These are phyloP conservation scores for Elsinoe ampelina DNA, from an alignment of 2,329 filamentous ascomycete species.

Conservation along the genomic window DNA sequence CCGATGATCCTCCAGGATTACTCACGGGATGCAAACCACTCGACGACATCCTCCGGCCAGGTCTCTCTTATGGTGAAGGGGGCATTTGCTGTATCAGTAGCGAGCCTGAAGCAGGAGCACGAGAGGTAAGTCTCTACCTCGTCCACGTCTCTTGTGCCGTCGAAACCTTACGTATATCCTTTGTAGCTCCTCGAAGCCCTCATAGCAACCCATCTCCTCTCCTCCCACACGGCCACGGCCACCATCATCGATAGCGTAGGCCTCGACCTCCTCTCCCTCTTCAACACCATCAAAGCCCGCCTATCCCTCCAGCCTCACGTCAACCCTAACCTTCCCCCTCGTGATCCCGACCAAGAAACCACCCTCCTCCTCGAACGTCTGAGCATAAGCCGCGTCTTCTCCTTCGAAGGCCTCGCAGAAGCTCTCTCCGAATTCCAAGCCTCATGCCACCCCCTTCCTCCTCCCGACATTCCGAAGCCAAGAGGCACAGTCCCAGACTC, in stretches of 20 bases:
- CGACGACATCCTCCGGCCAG: slow-evolving; percentile 31
- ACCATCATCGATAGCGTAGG: slow-evolving; percentile 40
- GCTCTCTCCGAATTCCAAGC: slow-evolving; percentile 36
- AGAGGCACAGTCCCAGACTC: slow-evolving; percentile 27
- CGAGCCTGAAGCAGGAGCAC: slow-evolving; percentile 20
- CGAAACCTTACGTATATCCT: background rate
- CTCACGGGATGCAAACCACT: slow-evolving; percentile 24
- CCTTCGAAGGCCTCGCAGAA: slow-evolving; percentile 40
- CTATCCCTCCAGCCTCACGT: background rate
- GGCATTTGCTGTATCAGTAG: slow-evolving; percentile 30
- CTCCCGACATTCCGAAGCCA: background rate
- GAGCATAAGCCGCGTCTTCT: slow-evolving; percentile 43
- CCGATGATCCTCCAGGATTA: slow-evolving; percentile 14
- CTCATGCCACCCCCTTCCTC: background rate
- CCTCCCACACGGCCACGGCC: slow-evolving; percentile 22
- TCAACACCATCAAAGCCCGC: slow-evolving; percentile 18
- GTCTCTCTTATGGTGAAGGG: slow-evolving; percentile 28
- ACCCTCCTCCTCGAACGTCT: slow-evolving; percentile 34
- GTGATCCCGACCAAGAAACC: slow-evolving; percentile 9
- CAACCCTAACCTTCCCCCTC: slow-evolving; percentile 12
- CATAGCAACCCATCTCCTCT: slow-evolving; percentile 32
- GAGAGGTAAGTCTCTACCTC: slow-evolving; percentile 15
- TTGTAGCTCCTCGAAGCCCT: slow-evolving; percentile 28
- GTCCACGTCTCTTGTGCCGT: background rate
- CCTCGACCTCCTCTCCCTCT: slow-evolving; percentile 36